These are phyloP conservation scores for Neurospora sp. DNA, from an alignment of 495 filamentous ascomycete species.

Conservation along the genomic window DNA sequence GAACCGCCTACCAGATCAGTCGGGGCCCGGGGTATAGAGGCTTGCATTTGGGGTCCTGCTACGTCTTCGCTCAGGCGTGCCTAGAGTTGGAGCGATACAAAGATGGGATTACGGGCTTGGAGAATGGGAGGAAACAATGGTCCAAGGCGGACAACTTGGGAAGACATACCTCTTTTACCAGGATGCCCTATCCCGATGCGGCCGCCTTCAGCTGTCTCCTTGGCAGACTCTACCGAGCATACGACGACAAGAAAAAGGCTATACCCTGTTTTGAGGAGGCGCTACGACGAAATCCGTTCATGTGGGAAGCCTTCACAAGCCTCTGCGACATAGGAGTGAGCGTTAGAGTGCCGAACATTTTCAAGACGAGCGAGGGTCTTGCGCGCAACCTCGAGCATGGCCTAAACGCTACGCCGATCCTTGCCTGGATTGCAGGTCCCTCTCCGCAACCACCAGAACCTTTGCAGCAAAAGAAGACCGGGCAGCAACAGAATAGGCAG, in stretches of 20 bases:
- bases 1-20: constrained; percentile 57
- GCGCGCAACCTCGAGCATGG: constrained; percentile 31
- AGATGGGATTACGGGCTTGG: constrained; percentile 72
- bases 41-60: constrained; percentile 76
- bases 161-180: constrained; percentile 59
- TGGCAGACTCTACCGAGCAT: constrained; percentile 75
- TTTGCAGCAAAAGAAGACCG: constrained; percentile 21
- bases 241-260: constrained; percentile 72
- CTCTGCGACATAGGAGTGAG: constrained; percentile 59
- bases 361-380: constrained; percentile 52
- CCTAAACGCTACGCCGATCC: constrained; percentile 7
- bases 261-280: constrained; percentile 77
- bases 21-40: constrained; percentile 53
- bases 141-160: constrained; percentile 60
- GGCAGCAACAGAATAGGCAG: constrained; percentile 11
- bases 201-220: constrained; percentile 70
- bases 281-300: constrained; percentile 84
- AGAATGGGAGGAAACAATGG: constrained; percentile 65
- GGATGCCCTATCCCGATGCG: constrained; percentile 70
- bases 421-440: constrained; percentile 22
- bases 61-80: constrained; percentile 84
- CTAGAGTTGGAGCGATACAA: constrained; percentile 64
- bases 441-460: constrained; percentile 19
- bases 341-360: constrained; percentile 73
- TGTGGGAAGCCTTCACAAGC: constrained; percentile 94